Conservation (phyloP, 2,329 filamentous ascomycete genomes). For the Beauveria pseudobassiana region DNA sequence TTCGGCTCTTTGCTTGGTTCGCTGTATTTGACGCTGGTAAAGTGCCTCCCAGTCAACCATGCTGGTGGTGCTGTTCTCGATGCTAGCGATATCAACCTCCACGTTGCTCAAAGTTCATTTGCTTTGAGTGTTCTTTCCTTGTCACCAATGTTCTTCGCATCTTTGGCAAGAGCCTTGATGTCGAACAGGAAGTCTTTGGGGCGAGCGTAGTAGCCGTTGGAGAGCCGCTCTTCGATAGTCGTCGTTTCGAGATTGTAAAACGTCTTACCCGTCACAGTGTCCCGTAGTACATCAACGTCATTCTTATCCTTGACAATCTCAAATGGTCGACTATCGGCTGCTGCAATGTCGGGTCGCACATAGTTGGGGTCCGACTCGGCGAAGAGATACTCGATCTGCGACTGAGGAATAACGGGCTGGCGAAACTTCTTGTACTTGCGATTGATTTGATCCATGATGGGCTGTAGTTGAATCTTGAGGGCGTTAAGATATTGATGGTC, state of each 20-base stretch:
- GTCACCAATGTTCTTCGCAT: slow-evolving; percentile 77
- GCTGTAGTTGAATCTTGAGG: slow-evolving; percentile 82
- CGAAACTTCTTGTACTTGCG: slow-evolving; percentile 83
- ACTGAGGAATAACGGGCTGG: slow-evolving; percentile 66
- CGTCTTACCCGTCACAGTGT: slow-evolving; percentile 71
- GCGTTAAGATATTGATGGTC: slow-evolving; percentile 80
- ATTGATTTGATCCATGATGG: slow-evolving; percentile 96
- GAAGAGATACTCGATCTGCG: slow-evolving; percentile 71
- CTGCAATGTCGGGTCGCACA: slow-evolving; percentile 49
- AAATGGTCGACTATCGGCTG: slow-evolving; percentile 60
- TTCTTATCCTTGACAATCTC: slow-evolving; percentile 74
- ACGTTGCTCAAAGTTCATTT: slow-evolving; percentile 91
- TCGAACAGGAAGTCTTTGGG: slow-evolving; percentile 85
- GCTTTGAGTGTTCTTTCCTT: slow-evolving; percentile 76
- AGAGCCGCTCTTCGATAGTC: slow-evolving; percentile 91
- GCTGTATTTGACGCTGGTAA: slow-evolving; percentile 63
- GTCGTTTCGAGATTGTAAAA: slow-evolving; percentile 93
- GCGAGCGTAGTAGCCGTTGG: slow-evolving; percentile 91
- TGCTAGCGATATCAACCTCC: slow-evolving; percentile 79
- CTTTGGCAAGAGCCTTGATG: slow-evolving; percentile 75
- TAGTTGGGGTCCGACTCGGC: slow-evolving; percentile 72
- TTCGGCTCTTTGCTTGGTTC: slow-evolving; percentile 52
- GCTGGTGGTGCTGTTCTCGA: slow-evolving; percentile 60
- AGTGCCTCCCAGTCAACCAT: slow-evolving; percentile 71
- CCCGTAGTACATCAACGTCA: slow-evolving; percentile 66